Percentiles rank a stretch among this genome's conserved stretches.
These are phyloP conservation scores for Claviceps maximensis DNA, from an alignment of 2,329 filamentous ascomycete species.

Conservation along the genomic window DNA sequence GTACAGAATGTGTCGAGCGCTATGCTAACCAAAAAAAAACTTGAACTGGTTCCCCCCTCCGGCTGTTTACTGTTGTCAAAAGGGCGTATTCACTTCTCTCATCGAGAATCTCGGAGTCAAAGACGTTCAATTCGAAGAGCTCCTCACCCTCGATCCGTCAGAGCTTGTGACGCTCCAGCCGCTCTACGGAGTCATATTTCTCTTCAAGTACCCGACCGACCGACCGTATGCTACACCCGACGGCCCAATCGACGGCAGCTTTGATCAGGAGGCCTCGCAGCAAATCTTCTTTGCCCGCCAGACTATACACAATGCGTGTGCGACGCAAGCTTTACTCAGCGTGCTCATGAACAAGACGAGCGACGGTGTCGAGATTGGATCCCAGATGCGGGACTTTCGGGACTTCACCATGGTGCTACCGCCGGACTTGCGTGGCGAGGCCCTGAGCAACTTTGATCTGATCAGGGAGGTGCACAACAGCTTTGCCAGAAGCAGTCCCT, in stretches of 20 bases:
- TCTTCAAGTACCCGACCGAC: slow-evolving; percentile 89
- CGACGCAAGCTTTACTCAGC: slow-evolving; percentile 85
- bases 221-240: slow-evolving; percentile 44
- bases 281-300: slow-evolving; percentile 88
- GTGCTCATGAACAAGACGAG: slow-evolving; percentile 76
- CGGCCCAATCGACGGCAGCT: slow-evolving; percentile 66
- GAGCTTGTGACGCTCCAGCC: slow-evolving; percentile 58
- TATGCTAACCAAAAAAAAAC: neutral
- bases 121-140: slow-evolving; percentile 92
- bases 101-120: slow-evolving; percentile 84
- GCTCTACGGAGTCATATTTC: slow-evolving; percentile 92
- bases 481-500: slow-evolving; percentile 78
- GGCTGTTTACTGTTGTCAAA: no score
- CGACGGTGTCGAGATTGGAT: slow-evolving; percentile 56
- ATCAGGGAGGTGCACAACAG: slow-evolving; percentile 78
- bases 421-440: slow-evolving; percentile 52
- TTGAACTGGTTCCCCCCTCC: no score
- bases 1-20: neutral
- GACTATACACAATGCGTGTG: slow-evolving; percentile 97
- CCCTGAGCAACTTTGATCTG: slow-evolving; percentile 48
- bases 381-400: slow-evolving; percentile 61
- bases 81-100: slow-evolving; percentile 95
- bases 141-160: slow-evolving; percentile 74
- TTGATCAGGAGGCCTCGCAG: slow-evolving; percentile 62
- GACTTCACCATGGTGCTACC: slow-evolving; percentile 81